Conservation (phyloP, 345 rosid genomes). For the Eucalyptus decipiens region DNA sequence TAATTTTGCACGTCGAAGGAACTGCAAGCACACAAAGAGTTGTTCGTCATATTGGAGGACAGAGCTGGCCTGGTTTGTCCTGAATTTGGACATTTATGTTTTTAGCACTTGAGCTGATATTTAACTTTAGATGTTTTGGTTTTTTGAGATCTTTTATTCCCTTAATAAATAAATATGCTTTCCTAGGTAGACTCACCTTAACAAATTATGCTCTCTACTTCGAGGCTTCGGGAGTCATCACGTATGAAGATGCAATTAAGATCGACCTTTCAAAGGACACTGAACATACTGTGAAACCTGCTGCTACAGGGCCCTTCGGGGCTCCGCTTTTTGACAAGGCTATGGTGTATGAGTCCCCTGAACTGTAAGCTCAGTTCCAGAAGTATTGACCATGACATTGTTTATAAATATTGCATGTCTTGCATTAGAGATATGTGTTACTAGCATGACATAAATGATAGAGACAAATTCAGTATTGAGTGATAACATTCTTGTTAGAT, state of each 20-base stretch:
- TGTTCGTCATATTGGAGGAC: constrained; percentile 70
- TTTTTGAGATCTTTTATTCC: not conserved
- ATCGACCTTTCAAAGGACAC: constrained; percentile 56
- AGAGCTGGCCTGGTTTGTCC: constrained; percentile 83
- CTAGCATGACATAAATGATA: not conserved
- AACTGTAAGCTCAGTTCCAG: constrained; percentile 39
- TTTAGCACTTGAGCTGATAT: not conserved
- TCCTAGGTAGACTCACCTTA: constrained; percentile 76
- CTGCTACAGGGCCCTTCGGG: constrained; percentile 95
- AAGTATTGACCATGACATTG: not conserved
- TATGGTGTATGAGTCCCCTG: constrained; percentile 55
- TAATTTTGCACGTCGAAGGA: constrained; percentile 86
- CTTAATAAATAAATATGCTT: not conserved
- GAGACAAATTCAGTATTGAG: not conserved
- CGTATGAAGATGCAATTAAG: constrained; percentile 75
- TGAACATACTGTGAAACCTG: constrained; percentile 38
- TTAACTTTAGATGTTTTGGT: not conserved
- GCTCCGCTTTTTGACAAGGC: constrained; percentile 97
- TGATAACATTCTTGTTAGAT: not conserved
- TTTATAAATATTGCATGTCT: not conserved
- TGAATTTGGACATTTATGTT: not conserved
- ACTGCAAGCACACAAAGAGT: constrained; percentile 76
- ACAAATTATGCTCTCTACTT: constrained; percentile 91
- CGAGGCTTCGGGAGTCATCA: constrained; percentile 69
- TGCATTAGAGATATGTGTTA: not conserved